Base-by-base conservation (phyloP, 371 early-diverging fungal genomes). In the Funneliformis caledonium region DNA sequence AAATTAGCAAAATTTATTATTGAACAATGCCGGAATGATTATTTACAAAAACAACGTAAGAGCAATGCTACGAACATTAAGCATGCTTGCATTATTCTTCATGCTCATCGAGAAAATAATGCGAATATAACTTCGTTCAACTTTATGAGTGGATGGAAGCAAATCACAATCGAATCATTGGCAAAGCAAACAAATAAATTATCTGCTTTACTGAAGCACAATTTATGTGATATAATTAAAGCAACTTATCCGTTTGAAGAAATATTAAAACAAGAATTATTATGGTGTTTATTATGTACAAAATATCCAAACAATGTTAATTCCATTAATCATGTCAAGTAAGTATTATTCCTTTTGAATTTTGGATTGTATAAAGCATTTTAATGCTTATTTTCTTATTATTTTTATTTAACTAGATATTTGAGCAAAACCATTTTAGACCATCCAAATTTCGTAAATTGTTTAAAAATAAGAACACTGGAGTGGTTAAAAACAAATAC, bases 81-180 rank as follows among this genome's bases (percentile, higher is more conserved):
- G 65, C 75, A 74, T 74, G 80, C 43, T n/a, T 80, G 73, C 48
- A 80, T 80, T 10, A 80, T 80, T 45, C 65, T 80, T 48, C 80
- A 80, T 80, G 31, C 43, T 68, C 72, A 79, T 48, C 68, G 80
- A 5, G 70, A 50, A 16, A 45, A 61, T 22, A n/a, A 73, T 12
- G 22, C 47, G 2, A 65, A n/a, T n/a, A 2, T 48, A 50, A 42
- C 59, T 47, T 65, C 50, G 11, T 80, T 72, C 43, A 74, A 80
- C 56, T 80, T 80, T 37, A 72, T 80, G 65, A 73, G 80, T 65
- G 80, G 74, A 12, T 80, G 80, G 80, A 37, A 80, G n/a, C 37
- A 37, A 37, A 37, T 37, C 37, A 69, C 68, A 50, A 37, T 79
- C 12, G 56, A 52, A 19, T 69, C 69, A 8, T 69, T 69, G 70